phyloP scores from a whole-genome alignment of 1,284 basidiomycete species.

The Cystobasidium sp. region DNA sequence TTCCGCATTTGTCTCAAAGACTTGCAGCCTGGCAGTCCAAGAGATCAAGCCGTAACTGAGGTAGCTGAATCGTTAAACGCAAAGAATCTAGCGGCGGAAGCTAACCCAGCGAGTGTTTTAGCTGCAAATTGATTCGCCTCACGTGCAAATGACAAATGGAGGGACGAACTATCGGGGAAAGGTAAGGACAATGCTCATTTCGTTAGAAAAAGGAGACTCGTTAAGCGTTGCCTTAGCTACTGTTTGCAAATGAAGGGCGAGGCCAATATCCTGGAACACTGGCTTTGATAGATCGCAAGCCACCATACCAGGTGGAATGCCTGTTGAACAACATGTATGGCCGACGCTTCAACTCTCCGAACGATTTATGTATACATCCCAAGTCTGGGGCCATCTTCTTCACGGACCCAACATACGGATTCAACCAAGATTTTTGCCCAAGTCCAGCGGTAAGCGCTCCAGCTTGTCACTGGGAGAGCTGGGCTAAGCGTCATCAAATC shows the following conservation, averaged over 20 bases:
- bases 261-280: conserved; percentile 6
- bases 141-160: conserved; percentile 30
- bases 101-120: background rate
- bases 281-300: conserved; percentile 10
- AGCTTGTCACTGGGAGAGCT: background rate
- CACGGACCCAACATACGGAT: conserved; percentile 55
- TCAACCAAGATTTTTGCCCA: conserved; percentile 52
- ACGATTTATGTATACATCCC: conserved; percentile 61
- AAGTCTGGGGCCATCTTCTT: conserved; percentile 59
- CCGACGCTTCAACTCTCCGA: conserved; percentile 50
- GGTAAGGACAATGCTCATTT: background rate
- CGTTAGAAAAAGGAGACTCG: background rate
- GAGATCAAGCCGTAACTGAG: conserved; percentile 12
- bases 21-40: conserved; percentile 12
- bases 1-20: conserved; percentile 22
- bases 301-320: conserved; percentile 10
- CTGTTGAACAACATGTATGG: conserved; percentile 57
- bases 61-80: background rate
- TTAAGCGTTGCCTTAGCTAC: background rate
- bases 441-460: conserved; percentile 22
- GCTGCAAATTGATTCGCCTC: conserved; percentile 16
- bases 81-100: background rate
- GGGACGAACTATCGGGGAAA: conserved; percentile 24
- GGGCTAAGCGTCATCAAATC: background rate
- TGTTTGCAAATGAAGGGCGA: conserved; percentile 27